Percentiles rank a stretch among this genome's conserved stretches.
phyloP scores from a whole-genome alignment of 345 rosid species.

The Triadica sebifera region DNA sequence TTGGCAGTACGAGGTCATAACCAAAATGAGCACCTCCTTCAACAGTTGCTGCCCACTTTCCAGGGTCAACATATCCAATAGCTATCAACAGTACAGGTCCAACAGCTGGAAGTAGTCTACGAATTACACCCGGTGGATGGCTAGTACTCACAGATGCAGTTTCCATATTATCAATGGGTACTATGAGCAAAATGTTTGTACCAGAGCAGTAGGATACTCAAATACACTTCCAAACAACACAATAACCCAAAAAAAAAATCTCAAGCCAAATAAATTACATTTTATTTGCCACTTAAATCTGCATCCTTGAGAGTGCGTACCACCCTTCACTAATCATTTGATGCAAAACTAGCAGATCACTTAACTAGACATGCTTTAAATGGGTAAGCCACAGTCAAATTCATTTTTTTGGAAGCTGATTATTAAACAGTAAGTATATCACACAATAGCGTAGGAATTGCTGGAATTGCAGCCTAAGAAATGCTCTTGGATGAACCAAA shows the following conservation, averaged over 20 bases:
- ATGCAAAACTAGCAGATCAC: constrained; percentile 9
- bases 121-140: constrained; percentile 39
- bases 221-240: constrained; percentile 22
- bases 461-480: neutral
- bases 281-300: constrained; percentile 21
- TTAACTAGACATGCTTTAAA: constrained; percentile 3
- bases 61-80: constrained; percentile 87
- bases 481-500: constrained; percentile 10
- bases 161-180: constrained; percentile 52
- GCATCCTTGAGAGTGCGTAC: constrained; percentile 14
- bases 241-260: constrained; percentile 25
- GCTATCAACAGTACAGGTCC: constrained; percentile 75
- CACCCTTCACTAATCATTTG: constrained; percentile 20
- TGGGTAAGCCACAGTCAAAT: constrained; percentile 6
- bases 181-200: constrained; percentile 8
- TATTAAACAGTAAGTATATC: constrained; percentile 12
- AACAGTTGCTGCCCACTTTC: constrained; percentile 86
- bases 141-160: constrained; percentile 42
- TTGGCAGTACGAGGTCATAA: constrained; percentile 54
- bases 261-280: constrained; percentile 32
- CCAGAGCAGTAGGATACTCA: constrained; percentile 6
- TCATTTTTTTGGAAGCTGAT: constrained; percentile 15
- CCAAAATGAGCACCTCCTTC: constrained; percentile 96
- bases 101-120: constrained; percentile 58
- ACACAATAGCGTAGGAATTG: constrained; percentile 4